Evolutionary conservation across 257 asterid genomes (phyloP).

Genomic region (Eustoma russellianum): DNA sequence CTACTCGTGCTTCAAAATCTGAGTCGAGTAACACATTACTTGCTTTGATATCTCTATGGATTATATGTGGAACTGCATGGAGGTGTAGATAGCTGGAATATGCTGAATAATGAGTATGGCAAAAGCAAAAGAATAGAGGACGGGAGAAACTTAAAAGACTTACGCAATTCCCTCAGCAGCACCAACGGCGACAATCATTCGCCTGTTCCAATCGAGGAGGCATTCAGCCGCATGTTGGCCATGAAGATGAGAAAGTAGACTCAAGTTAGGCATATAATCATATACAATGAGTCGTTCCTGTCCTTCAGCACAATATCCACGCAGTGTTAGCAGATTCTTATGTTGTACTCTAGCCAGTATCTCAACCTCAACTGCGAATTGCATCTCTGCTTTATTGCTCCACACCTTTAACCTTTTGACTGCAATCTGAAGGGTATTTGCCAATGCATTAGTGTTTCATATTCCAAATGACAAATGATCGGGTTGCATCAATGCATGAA

Average conservation of each 20-base stretch:
- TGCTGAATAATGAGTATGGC: neutral
- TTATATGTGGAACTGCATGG: constrained; percentile 19
- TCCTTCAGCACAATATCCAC: constrained; percentile 22
- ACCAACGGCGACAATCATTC: constrained; percentile 17
- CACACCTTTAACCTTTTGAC: constrained; percentile 19
- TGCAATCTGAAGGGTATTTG: constrained; percentile 12
- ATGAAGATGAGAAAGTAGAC: constrained; percentile 21
- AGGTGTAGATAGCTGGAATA: constrained; percentile 19
- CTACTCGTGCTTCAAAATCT: constrained; percentile 18
- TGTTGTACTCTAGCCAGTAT: constrained; percentile 17
- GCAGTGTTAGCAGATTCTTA: constrained; percentile 15
- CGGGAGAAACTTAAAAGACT: neutral
- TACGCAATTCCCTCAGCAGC: constrained; percentile 18
- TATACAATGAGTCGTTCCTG: constrained; percentile 19
- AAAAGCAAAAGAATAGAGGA: neutral
- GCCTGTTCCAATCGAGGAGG: constrained; percentile 16
- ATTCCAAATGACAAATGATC: neutral
- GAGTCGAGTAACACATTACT: constrained; percentile 20
- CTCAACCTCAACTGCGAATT: constrained; percentile 22
- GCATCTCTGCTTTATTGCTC: constrained; percentile 21
- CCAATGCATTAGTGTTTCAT: neutral
- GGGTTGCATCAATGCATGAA: neutral
- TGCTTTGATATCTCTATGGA: constrained; percentile 21
- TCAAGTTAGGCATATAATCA: constrained; percentile 19
- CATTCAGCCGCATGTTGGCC: constrained; percentile 22